Evolutionary conservation across 192 early-diverging fungal species (phyloP).

Genomic region (Umbelopsis ramanniana): DNA sequence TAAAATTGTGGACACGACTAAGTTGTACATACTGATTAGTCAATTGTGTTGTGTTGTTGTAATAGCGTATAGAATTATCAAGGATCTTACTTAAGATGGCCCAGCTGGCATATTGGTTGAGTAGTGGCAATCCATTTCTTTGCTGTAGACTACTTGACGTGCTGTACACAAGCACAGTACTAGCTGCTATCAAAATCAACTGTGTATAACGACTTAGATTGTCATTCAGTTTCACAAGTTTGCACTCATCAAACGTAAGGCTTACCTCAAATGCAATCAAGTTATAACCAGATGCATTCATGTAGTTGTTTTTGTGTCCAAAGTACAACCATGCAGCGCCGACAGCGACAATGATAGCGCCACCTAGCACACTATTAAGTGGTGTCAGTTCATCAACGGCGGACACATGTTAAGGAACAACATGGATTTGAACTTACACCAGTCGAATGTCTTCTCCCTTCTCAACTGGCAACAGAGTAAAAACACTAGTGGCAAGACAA

Average conservation of each 20-base stretch:
- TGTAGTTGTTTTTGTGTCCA: not conserved
- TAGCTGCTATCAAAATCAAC: slow-evolving; percentile 49
- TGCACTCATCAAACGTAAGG: not conserved
- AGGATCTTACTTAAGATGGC: slow-evolving; percentile 57
- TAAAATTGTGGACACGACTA: slow-evolving; percentile 56
- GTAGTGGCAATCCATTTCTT: slow-evolving; percentile 66
- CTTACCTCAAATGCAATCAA: slow-evolving; percentile 16
- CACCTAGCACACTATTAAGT: slow-evolving; percentile 46
- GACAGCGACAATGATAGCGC: slow-evolving; percentile 37
- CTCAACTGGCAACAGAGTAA: slow-evolving; percentile 90
- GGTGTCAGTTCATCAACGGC: not conserved
- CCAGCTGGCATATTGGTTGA: slow-evolving; percentile 74
- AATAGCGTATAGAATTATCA: too few species aligned
- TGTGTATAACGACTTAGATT: slow-evolving; percentile 1
- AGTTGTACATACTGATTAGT: not conserved
- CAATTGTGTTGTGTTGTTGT: too few species aligned
- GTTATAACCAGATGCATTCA: slow-evolving; percentile 6
- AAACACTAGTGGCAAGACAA: slow-evolving; percentile 77
- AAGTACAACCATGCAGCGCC: slow-evolving; percentile 26
- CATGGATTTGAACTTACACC: slow-evolving; percentile 51
- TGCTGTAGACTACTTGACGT: slow-evolving; percentile 61
- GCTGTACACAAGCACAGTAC: slow-evolving; percentile 63
- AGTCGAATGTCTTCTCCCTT: slow-evolving; percentile 72
- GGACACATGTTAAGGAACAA: not conserved
- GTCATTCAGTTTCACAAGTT: not conserved